phyloP scores from a whole-genome alignment of 2,329 filamentous ascomycete genomes.

The Zasmidium cellare region DNA sequence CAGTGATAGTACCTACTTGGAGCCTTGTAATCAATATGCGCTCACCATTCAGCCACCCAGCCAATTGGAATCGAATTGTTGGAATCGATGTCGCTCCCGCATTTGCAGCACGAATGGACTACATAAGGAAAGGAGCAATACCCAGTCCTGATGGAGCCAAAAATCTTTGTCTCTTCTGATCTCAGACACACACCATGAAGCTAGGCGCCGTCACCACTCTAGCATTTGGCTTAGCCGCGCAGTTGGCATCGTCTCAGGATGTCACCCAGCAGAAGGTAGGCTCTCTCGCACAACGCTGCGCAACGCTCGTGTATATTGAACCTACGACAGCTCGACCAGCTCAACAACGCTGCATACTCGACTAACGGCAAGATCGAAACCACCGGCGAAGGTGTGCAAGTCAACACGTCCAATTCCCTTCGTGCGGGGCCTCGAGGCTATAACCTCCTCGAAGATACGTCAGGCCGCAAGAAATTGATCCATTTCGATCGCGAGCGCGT shows the following conservation, averaged over 20 bases:
- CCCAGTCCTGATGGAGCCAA: too few relatives aligned
- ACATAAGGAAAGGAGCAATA: too few relatives aligned
- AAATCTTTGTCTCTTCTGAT: too few relatives aligned
- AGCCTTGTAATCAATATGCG: too few relatives aligned
- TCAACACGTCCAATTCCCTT: constrained; percentile 13
- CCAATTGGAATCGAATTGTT: too few relatives aligned
- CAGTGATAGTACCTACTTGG: too few relatives aligned
- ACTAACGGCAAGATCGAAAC: constrained; percentile 10
- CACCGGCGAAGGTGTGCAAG: constrained; percentile 7
- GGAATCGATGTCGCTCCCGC: too few relatives aligned
- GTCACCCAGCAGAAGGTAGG: not conserved
- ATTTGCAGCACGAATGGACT: too few relatives aligned
- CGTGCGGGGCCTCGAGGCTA: constrained; percentile 12
- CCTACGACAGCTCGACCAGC: constrained; percentile 7
- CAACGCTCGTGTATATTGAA: too few relatives aligned
- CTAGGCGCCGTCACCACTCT: not conserved
- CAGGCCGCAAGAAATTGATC: constrained; percentile 11
- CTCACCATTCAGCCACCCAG: too few relatives aligned
- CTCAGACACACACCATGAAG: not conserved
- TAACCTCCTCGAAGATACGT: constrained; percentile 14
- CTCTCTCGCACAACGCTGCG: too few relatives aligned
- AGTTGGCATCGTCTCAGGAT: not conserved
- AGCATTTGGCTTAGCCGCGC: not conserved
- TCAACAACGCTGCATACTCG: not conserved
- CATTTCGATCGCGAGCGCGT: constrained; percentile 14